Evolutionary conservation across 2,329 filamentous ascomycete genomes (phyloP).

Genomic region (Coniochaeta sp.): DNA sequence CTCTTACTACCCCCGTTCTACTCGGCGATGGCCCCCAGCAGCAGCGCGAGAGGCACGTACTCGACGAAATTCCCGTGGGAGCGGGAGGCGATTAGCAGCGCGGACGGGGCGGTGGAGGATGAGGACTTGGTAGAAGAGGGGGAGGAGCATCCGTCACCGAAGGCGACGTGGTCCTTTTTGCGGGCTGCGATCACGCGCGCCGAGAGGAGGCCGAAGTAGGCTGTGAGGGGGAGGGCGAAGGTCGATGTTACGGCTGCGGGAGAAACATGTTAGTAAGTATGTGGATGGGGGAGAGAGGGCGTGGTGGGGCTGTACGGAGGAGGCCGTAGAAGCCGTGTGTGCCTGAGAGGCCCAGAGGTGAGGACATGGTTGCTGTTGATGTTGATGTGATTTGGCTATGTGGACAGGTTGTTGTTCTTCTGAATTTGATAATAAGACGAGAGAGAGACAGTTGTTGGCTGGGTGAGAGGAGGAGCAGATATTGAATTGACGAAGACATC

Average conservation of each 20-base stretch:
- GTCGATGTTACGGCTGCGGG: conserved; percentile 21
- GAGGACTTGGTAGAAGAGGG: conserved; percentile 8
- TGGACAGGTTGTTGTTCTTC: too few relatives aligned
- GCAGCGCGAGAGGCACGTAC: conserved; percentile 23
- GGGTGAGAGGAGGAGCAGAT: too few relatives aligned
- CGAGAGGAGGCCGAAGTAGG: conserved; percentile 22
- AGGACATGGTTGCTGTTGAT: not conserved
- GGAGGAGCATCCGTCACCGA: conserved; percentile 18
- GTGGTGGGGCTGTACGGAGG: not conserved
- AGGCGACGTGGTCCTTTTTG: conserved; percentile 16
- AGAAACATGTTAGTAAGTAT: not conserved
- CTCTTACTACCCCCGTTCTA: conserved; percentile 22
- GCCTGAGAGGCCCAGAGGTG: not conserved
- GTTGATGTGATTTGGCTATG: too few relatives aligned
- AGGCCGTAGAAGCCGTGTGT: not conserved
- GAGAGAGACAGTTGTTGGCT: too few relatives aligned
- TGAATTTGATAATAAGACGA: too few relatives aligned
- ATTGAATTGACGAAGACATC: too few relatives aligned
- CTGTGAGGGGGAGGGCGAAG: conserved; percentile 23
- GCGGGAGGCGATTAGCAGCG: conserved; percentile 18
- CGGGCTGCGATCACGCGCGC: conserved; percentile 18
- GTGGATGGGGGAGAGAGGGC: not conserved
- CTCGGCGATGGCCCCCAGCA: conserved; percentile 21
- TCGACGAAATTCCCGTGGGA: conserved; percentile 23
- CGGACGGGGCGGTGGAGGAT: conserved; percentile 8